Conservation (phyloP, 345 rosid species). For the Raphanus raphanistrum region DNA sequence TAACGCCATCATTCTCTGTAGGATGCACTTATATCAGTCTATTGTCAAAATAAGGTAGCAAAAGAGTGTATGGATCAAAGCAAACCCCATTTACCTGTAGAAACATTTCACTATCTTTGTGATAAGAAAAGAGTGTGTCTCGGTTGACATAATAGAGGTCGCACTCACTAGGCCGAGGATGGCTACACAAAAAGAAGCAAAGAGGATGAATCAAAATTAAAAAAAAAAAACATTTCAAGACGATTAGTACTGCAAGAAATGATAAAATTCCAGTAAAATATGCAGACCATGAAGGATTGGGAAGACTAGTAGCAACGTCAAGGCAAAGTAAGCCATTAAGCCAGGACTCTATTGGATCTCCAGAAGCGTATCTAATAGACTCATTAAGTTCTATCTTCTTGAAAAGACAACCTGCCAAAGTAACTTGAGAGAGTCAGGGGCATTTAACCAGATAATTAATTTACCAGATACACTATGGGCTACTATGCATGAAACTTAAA, state of each 20-base stretch:
- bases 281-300: slow-evolving; percentile 48
- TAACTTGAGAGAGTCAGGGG: slow-evolving; percentile 19
- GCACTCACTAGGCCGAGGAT: slow-evolving; percentile 81
- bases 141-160: slow-evolving; percentile 90
- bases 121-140: slow-evolving; percentile 90
- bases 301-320: slow-evolving; percentile 72
- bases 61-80: background rate
- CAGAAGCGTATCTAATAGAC: slow-evolving; percentile 90
- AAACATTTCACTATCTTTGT: slow-evolving; percentile 91
- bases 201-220: background rate
- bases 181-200: slow-evolving; percentile 47
- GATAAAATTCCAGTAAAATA: background rate
- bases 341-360: slow-evolving; percentile 98
- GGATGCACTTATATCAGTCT: slow-evolving; percentile 32
- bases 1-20: slow-evolving; percentile 97
- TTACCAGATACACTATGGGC: background rate
- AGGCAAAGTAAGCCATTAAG: slow-evolving; percentile 86
- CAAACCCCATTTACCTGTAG: slow-evolving; percentile 56
- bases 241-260: background rate
- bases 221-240: background rate
- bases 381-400: slow-evolving; percentile 89
- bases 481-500: slow-evolving; percentile 6
- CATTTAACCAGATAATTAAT: background rate
- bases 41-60: slow-evolving; percentile 10
- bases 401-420: slow-evolving; percentile 69